Conservation (phyloP, 2,329 filamentous ascomycete genomes). For the Stagonosporopsis vannaccii region DNA sequence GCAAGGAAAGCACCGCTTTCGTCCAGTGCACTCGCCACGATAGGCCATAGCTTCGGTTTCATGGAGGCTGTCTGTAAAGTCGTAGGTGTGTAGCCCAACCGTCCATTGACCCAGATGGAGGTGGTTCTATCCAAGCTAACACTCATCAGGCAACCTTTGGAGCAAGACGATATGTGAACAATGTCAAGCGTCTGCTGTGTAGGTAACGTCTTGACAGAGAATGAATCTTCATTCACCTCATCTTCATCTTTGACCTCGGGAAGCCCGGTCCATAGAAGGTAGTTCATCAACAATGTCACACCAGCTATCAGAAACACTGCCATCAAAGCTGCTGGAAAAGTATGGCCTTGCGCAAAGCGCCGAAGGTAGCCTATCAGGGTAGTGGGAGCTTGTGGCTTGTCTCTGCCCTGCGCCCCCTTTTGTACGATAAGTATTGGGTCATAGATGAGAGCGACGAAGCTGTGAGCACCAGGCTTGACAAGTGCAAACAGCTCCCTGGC, state of each 20-base stretch:
- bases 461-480: slow-evolving; percentile 74
- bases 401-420: slow-evolving; percentile 71
- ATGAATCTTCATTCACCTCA: slow-evolving; percentile 58
- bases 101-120: slow-evolving; percentile 63
- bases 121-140: slow-evolving; percentile 74
- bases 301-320: slow-evolving; percentile 69
- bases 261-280: slow-evolving; percentile 72
- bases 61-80: slow-evolving; percentile 42
- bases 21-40: slow-evolving; percentile 71
- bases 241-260: slow-evolving; percentile 54
- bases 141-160: slow-evolving; percentile 71
- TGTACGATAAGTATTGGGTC: slow-evolving; percentile 77
- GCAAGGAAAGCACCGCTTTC: slow-evolving; percentile 71
- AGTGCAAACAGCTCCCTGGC: slow-evolving; percentile 78
- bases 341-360: slow-evolving; percentile 67
- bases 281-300: slow-evolving; percentile 75
- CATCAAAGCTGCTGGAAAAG: slow-evolving; percentile 70
- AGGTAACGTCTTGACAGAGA: slow-evolving; percentile 68
- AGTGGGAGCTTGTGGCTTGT: slow-evolving; percentile 56
- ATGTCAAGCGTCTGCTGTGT: slow-evolving; percentile 74
- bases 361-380: slow-evolving; percentile 61
- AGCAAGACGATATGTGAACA: slow-evolving; percentile 67
- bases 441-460: slow-evolving; percentile 76
- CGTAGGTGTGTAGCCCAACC: slow-evolving; percentile 38
- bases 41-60: slow-evolving; percentile 50